These are phyloP conservation scores for Hypoxylon cercidicola DNA, from an alignment of 495 filamentous ascomycete species.

Conservation along the genomic window DNA sequence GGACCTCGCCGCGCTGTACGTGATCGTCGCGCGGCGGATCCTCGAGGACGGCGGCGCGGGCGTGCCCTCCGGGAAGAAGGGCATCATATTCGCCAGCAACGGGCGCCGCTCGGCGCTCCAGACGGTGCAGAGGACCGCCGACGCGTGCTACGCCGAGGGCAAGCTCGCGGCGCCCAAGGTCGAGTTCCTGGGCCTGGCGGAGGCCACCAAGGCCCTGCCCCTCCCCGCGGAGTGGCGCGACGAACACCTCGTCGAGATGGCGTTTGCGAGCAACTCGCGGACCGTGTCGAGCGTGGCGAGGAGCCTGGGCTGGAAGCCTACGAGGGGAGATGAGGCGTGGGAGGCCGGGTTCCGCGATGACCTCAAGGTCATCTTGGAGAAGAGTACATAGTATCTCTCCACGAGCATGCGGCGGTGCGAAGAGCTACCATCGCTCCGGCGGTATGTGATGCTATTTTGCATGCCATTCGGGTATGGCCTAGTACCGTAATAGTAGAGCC, in stretches of 20 bases:
- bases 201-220: conserved; percentile 45
- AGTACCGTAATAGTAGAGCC: too few species aligned
- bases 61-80: conserved; percentile 54
- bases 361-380: conserved; percentile 27
- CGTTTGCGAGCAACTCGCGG: conserved; percentile 43
- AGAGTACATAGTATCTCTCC: not conserved
- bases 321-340: conserved; percentile 45
- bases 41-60: conserved; percentile 45
- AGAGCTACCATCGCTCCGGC: too few species aligned
- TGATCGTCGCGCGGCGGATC: conserved; percentile 40
- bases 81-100: conserved; percentile 57
- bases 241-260: conserved; percentile 48
- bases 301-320: conserved; percentile 56
- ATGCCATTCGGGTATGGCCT: too few species aligned
- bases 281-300: conserved; percentile 46
- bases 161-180: conserved; percentile 45
- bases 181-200: conserved; percentile 48
- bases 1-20: conserved; percentile 57
- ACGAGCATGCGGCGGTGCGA: too few species aligned
- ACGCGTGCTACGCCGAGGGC: conserved; percentile 48
- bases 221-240: conserved; percentile 22
- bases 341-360: conserved; percentile 32
- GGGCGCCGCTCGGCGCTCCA: conserved; percentile 55
- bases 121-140: conserved; percentile 48
- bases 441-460: too few species aligned